Evolutionary conservation across 768 basidiomycete genomes (phyloP).

Genomic region (Termitomyces sp.): DNA sequence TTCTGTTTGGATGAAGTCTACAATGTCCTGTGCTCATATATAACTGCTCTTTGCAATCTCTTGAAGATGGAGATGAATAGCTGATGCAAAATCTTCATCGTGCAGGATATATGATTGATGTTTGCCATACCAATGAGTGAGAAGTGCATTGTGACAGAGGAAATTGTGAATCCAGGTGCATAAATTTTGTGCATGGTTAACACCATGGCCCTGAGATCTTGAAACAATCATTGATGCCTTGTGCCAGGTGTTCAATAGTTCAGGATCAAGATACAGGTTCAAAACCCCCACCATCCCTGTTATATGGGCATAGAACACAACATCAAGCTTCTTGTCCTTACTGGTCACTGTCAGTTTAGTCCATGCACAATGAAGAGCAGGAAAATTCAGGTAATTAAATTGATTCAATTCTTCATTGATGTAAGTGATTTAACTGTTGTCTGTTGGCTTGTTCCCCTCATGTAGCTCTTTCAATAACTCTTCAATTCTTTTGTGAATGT

Average conservation of each 20-base stretch:
- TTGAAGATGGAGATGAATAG: too few species aligned
- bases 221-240: background rate
- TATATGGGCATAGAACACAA: background rate
- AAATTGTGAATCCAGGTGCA: background rate
- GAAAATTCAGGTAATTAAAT: background rate
- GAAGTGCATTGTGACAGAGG: background rate
- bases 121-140: too few species aligned
- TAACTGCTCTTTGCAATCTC: too few species aligned
- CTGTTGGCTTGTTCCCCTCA: background rate
- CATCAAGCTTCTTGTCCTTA: background rate
- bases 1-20: too few species aligned
- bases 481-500: background rate
- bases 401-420: background rate
- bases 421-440: background rate
- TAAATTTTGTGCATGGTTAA: background rate
- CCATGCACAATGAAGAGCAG: background rate
- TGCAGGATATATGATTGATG: too few species aligned
- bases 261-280: background rate
- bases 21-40: too few species aligned
- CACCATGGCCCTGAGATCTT: background rate
- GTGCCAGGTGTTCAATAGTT: background rate
- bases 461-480: background rate
- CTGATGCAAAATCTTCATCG: too few species aligned
- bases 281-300: background rate
- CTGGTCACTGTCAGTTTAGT: background rate